Evolutionary conservation across 202 grass and related monocot species (phyloP), one percentile per base, ranked within the genome.

Genomic region (Miscanthus sacchariflorus): DNA sequence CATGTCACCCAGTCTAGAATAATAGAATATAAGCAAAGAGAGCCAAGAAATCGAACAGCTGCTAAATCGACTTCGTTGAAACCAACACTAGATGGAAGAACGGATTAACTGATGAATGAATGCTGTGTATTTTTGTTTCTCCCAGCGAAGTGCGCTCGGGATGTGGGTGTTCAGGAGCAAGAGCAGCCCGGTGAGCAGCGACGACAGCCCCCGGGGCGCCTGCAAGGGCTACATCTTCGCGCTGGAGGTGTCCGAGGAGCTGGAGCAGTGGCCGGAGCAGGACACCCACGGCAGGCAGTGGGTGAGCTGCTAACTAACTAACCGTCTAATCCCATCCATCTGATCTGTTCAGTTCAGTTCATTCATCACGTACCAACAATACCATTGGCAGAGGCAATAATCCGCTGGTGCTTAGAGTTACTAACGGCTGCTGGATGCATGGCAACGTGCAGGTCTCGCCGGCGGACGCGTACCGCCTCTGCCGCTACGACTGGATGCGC

Each of bases 221-320:
- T 99, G 96, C 86, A 96, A 93, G 88, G 96, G 94, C 83, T 83
- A 92, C 86, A 91, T 99, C 73, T 99, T 96, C 82, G 92, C 94
- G 39, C 72, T 99, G 28, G 85, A 99, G 85, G 96, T 99, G 38
- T 87, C 74, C 12, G 94, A 99, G 64, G 92, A 93, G 91, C 83
- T 99, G 6, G 71, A 92, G 10, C 74, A 25, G 9, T 99, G 94
- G 88, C 93, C 94, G 19, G 96, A 99, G 83, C 93, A 96, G 88
- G 90, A 88, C 21, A 93, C 76, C 45, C 96, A 95, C 50, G 89
- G 42, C 39, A 78, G 96, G 40, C 85, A 65, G 73, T 99, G 96
- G 96, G 94, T 95, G 18, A 65, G 89, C 38, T 7, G 38, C 38
- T 39, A 39, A 39, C 38, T 39, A 6, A 33, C 30, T 33, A 33